phyloP scores from a whole-genome alignment of 257 asterid species.

The Petunia secreta region DNA sequence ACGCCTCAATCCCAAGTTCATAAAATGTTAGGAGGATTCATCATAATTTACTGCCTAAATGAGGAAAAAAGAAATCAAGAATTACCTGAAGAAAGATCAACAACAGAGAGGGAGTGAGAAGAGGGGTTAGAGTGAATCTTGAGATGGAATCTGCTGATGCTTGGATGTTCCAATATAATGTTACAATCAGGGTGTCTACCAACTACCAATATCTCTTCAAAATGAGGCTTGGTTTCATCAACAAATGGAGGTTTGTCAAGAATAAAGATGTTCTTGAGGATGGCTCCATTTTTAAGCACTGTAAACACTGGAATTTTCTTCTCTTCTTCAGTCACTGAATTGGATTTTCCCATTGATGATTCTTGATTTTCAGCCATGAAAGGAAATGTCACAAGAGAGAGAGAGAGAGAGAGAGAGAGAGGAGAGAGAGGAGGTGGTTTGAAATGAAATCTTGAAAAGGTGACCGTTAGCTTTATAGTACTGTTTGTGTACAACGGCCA shows the following conservation, averaged over 20 bases:
- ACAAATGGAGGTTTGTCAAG: constrained; percentile 55
- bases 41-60: no score
- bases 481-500: not conserved
- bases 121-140: constrained; percentile 65
- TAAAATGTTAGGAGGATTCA: no score
- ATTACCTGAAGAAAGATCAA: constrained; percentile 73
- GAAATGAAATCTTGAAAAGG: not conserved
- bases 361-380: constrained; percentile 2
- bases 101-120: constrained; percentile 54
- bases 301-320: constrained; percentile 79
- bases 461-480: constrained; percentile 15
- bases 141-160: constrained; percentile 92
- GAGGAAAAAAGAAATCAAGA: not conserved
- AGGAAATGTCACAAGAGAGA: not conserved
- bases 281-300: constrained; percentile 63
- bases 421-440: not conserved
- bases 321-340: constrained; percentile 35
- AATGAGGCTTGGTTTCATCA: constrained; percentile 28
- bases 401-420: not conserved
- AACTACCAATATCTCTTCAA: constrained; percentile 60
- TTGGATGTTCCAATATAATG: constrained; percentile 85
- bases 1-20: no score
- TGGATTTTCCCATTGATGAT: not conserved
- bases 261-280: constrained; percentile 77
- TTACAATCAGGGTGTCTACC: constrained; percentile 91